Base-by-base conservation (phyloP, 345 rosid species). In the Eucalyptus regnans region DNA sequence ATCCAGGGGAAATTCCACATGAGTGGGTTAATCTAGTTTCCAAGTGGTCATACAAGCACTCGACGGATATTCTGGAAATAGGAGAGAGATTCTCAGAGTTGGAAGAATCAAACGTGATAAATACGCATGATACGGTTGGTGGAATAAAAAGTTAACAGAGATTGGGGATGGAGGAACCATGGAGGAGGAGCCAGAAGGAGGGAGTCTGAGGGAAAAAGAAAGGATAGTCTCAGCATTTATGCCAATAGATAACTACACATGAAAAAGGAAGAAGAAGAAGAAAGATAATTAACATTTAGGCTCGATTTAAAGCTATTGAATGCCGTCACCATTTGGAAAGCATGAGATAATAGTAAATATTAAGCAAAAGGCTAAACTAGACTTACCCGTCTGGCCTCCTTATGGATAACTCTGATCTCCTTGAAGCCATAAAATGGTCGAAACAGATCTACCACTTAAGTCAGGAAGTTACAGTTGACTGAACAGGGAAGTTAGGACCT, bases 341-440 rank as follows among this genome's bases (percentile, higher is more conserved):
- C 14, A 76, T 41, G 48, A 10, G 7, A 76, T 41, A 41, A 41
- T 22, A 20, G 27, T 76, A 76, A 33, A 22, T 54, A 87, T 56
- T 20, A 50, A 71, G 18, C 12, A 23, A 15, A 15, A 88, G 60
- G 88, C 15, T 29, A 87, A 90, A 88, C 48, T 62, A 89, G 76
- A 92, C 94, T 93, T 91, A 93, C 95, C 50, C n/a, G 91, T 89
- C 94, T 92, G 37, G 95, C 92, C 91, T 94, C 96, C 92, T 92
- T 93, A 91, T 93, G 95, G 88, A 94, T 76, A 62, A 95, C 94
- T 92, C 90, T 95, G 91, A 94, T 93, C 41, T 94, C 97, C 86
- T 92, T 93, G 91, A 92, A 94, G 88, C 97, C 96, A 25, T 91
- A 80, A 91, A 94, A 94, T 80, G 95, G 95, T 71, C 95, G 94